phyloP scores from a whole-genome alignment of 495 filamentous ascomycete species.

The Pyronema omphalodes region DNA sequence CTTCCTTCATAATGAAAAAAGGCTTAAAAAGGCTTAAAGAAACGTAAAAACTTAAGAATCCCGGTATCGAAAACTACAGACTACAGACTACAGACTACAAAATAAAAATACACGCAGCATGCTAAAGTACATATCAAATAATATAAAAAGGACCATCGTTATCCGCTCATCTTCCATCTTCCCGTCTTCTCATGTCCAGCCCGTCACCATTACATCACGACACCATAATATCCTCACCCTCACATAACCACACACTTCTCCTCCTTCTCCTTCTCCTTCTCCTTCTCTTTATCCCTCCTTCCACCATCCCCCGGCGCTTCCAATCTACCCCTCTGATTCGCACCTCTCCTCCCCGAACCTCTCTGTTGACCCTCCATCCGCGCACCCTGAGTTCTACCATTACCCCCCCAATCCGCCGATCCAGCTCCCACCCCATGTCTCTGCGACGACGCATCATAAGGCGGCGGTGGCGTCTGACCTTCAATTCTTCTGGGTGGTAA shows the following conservation, averaged over 20 bases:
- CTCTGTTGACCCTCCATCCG: slow-evolving; percentile 2
- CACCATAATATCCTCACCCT: not conserved
- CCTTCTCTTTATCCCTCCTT: slow-evolving; percentile 1
- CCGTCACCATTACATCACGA: not conserved
- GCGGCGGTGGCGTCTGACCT: slow-evolving; percentile 12
- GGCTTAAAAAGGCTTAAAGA: no score
- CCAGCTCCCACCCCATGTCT: not conserved
- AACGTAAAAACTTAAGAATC: no score
- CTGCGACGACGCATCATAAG: slow-evolving; percentile 12
- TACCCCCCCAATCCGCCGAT: no score
- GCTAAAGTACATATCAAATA: no score
- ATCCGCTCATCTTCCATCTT: no score
- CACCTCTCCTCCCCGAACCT: not conserved
- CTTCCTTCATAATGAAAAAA: no score
- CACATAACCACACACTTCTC: slow-evolving; percentile 12
- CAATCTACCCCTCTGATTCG: not conserved
- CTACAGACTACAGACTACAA: no score
- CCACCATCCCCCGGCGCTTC: not conserved
- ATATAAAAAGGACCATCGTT: no score
- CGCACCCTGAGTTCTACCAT: not conserved
- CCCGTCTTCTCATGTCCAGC: no score
- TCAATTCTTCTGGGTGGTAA: not conserved
- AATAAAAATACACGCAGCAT: no score
- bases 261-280: not conserved
- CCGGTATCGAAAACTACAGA: no score